phyloP scores from a whole-genome alignment of 2,329 filamentous ascomycete genomes.

The Stagonosporopsis chrysanthemi region DNA sequence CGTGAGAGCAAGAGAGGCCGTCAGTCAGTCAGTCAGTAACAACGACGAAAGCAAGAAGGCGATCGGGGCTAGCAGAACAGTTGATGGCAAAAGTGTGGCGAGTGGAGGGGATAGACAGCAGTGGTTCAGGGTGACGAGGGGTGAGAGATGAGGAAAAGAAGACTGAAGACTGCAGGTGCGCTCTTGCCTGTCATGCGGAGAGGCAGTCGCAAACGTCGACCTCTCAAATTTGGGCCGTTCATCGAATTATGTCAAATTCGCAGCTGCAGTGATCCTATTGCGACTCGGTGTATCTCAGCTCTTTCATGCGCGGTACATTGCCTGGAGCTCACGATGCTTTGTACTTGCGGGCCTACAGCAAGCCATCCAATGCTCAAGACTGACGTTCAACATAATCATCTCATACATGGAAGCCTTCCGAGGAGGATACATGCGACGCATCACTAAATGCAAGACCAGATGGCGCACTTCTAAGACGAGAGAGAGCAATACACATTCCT shows the following conservation, averaged over 20 bases:
- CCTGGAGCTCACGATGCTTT: background rate
- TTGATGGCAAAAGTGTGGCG: background rate
- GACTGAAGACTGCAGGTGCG: conserved; percentile 17
- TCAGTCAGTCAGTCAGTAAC: background rate
- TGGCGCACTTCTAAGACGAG: too few relatives aligned
- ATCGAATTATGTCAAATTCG: background rate
- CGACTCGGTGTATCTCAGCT: background rate
- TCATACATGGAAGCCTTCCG: too few relatives aligned
- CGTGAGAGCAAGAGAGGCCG: background rate
- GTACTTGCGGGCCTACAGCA: background rate
- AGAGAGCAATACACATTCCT: too few relatives aligned
- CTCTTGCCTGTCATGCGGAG: conserved; percentile 20
- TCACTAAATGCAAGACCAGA: too few relatives aligned
- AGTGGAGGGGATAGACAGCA: background rate
- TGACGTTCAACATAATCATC: too few relatives aligned
- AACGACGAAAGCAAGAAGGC: background rate
- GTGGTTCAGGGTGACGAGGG: background rate
- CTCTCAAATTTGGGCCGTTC: too few relatives aligned
- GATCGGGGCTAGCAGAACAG: background rate
- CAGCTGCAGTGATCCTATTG: background rate
- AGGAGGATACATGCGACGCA: too few relatives aligned
- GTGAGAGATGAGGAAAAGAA: background rate
- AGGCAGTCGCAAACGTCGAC: conserved; percentile 25
- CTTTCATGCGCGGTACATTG: background rate
- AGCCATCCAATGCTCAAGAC: too few relatives aligned